These are phyloP conservation scores for Neospora caninum DNA, from an alignment of 169 alveolate species.

Conservation along the genomic window DNA sequence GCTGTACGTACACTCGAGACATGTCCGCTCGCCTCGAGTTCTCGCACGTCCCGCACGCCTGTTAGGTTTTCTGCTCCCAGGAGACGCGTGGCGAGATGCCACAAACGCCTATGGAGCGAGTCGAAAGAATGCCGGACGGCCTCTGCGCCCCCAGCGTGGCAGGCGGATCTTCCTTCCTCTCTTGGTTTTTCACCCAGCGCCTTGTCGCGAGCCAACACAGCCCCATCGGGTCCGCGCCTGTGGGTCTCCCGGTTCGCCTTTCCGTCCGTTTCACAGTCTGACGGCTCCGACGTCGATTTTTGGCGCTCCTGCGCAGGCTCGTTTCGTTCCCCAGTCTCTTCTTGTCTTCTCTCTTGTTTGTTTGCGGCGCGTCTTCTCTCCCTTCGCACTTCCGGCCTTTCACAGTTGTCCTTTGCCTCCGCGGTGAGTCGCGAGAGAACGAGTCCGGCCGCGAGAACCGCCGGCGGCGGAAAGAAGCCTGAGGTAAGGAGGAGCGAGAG, in stretches of 20 bases:
- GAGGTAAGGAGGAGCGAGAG: not conserved
- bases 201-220: too few relatives aligned
- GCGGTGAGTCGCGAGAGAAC: not conserved
- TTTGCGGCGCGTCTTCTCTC: not conserved
- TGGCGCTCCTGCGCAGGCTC: too few relatives aligned
- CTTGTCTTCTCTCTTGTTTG: not conserved
- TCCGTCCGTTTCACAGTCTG: too few relatives aligned
- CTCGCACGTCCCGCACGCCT: not conserved
- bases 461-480: not conserved
- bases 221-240: too few relatives aligned
- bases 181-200: too few relatives aligned
- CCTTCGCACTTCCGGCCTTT: not conserved
- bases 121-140: not conserved
- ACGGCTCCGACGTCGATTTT: too few relatives aligned
- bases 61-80: not conserved
- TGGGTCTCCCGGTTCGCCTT: too few relatives aligned
- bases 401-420: not conserved
- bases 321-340: too few relatives aligned
- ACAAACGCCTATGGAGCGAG: not conserved
- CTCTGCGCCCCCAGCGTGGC: too few relatives aligned
- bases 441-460: not conserved
- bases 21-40: not conserved
- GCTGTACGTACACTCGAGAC: not conserved
- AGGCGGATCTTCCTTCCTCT: too few relatives aligned
- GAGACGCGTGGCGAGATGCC: not conserved